Evolutionary conservation across 2,329 filamentous ascomycete genomes (phyloP), one percentile per base, ranked within the genome.

Genomic region (Chrysosphaeria jannelii): DNA sequence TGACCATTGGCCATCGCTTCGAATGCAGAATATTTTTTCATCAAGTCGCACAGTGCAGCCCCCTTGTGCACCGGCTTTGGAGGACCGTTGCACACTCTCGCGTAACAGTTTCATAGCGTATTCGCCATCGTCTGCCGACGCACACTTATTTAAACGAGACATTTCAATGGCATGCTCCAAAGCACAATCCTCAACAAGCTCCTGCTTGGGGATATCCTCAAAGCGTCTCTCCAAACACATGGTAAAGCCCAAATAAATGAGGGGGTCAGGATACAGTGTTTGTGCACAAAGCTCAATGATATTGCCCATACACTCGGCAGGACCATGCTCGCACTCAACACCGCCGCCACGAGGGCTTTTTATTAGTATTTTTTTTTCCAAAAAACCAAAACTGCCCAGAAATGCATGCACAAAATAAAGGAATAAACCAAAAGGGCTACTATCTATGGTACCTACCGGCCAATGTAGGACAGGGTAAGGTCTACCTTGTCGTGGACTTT

Each of bases 231-330:
- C 65, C 27, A 97, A 47, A 47, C 85, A 97, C 57, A 88, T 85
- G 27, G 76, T 68, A 46, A 93, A 97, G 29, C 81, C 81, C 12
- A 97, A 63, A 36, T 70, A 79, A 32, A 67, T 72, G 45, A 89
- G 85, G 15, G 74, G 72, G 32, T 79, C 65, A 14, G 74, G 71
- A 38, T 85, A 85, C 15, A 85, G 55, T 31, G 69, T 53, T 28
- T 67, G 66, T 16, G 79, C 79, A 46, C 85, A 97, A 23, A 97
- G 68, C 41, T 90, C 70, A 43, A 97, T 53, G 40, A 90, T 89
- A 46, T 97, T 78, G 30, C 85, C 85, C 36, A 93, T 61, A 42
- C 58, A 97, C 47, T 97, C 85, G 20, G 55, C 56, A 5, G 78
- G 71, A 6, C 85, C 85, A 41, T 97, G 85, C 47, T 55, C 81